Percentiles rank a stretch among this genome's conserved stretches.
Conservation (phyloP, 768 basidiomycete species). For the Lanmaoa rubissima region DNA sequence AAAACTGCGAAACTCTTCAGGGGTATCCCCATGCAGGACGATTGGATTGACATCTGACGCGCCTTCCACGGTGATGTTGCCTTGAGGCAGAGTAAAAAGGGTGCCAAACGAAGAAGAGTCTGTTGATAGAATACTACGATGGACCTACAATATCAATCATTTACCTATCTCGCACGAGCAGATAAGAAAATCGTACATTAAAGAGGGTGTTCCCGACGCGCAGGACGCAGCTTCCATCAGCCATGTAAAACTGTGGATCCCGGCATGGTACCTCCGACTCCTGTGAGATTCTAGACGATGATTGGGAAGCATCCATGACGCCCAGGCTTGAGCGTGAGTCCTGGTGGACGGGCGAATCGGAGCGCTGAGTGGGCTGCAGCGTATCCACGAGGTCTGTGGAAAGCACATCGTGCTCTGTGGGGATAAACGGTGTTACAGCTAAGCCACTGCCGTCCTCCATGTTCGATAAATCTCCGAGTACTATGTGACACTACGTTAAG, state of each 20-base stretch:
- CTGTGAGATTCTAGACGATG: not conserved
- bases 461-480: not conserved
- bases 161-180: not conserved
- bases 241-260: constrained; percentile 61
- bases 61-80: constrained; percentile 51
- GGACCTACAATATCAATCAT: constrained; percentile 41
- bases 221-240: constrained; percentile 68
- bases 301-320: not conserved
- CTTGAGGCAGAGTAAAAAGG: constrained; percentile 69
- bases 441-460: constrained; percentile 17
- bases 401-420: constrained; percentile 17
- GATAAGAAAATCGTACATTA: constrained; percentile 48
- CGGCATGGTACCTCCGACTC: constrained; percentile 21
- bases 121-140: constrained; percentile 56
- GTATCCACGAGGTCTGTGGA: not conserved
- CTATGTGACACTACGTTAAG: not conserved
- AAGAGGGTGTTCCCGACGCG: constrained; percentile 64
- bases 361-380: constrained; percentile 4
- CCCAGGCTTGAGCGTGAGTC: constrained; percentile 6
- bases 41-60: constrained; percentile 64
- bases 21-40: constrained; percentile 57
- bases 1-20: constrained; percentile 67
- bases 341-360: constrained; percentile 7
- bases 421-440: constrained; percentile 19
- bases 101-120: constrained; percentile 63